These are phyloP conservation scores for Starmera stellimalicola DNA, from an alignment of 1,139 yeast genomes.

Conservation along the genomic window DNA sequence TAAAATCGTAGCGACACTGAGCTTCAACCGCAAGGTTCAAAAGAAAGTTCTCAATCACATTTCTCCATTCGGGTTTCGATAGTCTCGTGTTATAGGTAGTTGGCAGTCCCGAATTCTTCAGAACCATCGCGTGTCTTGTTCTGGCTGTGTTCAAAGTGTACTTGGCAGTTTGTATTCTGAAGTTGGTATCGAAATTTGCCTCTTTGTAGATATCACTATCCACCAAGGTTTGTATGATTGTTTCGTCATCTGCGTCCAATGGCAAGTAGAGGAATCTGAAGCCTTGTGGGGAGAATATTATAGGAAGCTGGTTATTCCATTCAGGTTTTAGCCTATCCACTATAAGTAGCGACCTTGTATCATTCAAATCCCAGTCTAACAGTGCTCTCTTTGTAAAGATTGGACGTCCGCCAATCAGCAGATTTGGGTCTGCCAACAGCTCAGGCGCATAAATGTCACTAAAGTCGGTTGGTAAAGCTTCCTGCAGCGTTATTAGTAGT, in stretches of 20 bases:
- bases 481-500: constrained; percentile 20
- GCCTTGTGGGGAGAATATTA: constrained; percentile 27
- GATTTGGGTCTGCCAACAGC: constrained; percentile 29
- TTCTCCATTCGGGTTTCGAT: constrained; percentile 54
- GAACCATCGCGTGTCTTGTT: constrained; percentile 30
- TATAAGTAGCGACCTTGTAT: constrained; percentile 50
- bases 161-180: constrained; percentile 46
- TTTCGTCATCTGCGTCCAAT: constrained; percentile 36
- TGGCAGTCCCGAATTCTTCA: constrained; percentile 18
- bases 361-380: constrained; percentile 58
- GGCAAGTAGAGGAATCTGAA: constrained; percentile 37
- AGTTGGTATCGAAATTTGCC: constrained; percentile 40
- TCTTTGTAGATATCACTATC: constrained; percentile 51
- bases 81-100: constrained; percentile 13
- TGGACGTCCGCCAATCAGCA: constrained; percentile 47
- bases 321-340: constrained; percentile 38
- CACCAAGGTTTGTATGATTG: constrained; percentile 38
- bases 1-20: constrained; percentile 54
- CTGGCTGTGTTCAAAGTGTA: constrained; percentile 52
- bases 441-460: constrained; percentile 48
- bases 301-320: constrained; percentile 45
- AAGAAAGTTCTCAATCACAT: constrained; percentile 55
- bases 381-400: constrained; percentile 47
- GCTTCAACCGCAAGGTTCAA: constrained; percentile 60
- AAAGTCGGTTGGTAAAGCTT: constrained; percentile 39